Percentiles rank a stretch among this genome's conserved stretches.
Conservation (phyloP, 139 green algal species). For the Chlorella vulgaris region DNA sequence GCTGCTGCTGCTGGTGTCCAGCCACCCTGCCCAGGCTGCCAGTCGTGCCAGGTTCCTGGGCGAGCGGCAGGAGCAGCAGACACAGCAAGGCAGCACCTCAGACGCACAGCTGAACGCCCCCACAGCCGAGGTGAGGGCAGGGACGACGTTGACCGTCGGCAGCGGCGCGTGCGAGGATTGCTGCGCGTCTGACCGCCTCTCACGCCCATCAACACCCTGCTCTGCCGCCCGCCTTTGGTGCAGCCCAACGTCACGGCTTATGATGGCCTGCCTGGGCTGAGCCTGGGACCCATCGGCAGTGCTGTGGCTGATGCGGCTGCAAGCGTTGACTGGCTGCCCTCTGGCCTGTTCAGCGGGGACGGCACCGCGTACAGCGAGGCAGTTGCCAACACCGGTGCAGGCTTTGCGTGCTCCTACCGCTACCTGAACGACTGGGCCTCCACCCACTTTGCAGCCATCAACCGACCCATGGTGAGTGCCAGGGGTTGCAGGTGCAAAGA, state of each 20-base stretch:
- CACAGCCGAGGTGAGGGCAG: not conserved
- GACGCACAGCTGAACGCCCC: not conserved
- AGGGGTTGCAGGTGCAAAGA: not conserved
- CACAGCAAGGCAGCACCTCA: not conserved
- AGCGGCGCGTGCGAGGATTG: not conserved
- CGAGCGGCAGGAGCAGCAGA: not conserved
- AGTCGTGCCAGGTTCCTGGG: not conserved
- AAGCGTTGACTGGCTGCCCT: not conserved
- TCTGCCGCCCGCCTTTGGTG: not conserved
- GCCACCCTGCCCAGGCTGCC: not conserved
- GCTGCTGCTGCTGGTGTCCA: not conserved
- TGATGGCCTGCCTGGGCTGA: not conserved
- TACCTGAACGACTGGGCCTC: slow-evolving; percentile 31
- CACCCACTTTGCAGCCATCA: slow-evolving; percentile 36
- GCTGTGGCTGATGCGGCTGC: not conserved
- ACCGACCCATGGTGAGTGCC: slow-evolving; percentile 25
- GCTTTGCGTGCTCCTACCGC: slow-evolving; percentile 35
- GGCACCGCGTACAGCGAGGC: slow-evolving; percentile 28
- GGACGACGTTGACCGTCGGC: not conserved
- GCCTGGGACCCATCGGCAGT: not conserved
- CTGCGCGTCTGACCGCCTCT: not conserved
- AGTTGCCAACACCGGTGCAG: slow-evolving; percentile 3
- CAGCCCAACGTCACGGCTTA: not conserved
- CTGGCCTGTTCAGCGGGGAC: slow-evolving; percentile 2
- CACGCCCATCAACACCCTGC: not conserved